Conservation (phyloP, 768 basidiomycete genomes). For the Leccinum variicolor region DNA sequence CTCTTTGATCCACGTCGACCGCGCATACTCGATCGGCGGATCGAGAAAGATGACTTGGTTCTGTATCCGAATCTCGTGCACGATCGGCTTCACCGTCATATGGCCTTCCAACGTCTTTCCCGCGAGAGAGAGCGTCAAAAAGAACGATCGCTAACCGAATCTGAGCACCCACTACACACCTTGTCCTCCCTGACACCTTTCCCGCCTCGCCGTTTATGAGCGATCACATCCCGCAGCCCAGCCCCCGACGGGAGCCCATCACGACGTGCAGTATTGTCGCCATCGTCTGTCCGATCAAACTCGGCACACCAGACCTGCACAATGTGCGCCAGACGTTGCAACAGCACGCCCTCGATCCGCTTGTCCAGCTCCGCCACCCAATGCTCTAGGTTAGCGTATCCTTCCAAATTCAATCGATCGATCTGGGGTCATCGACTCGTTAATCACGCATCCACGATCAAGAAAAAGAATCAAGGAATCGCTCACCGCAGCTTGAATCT, state of each 20-base stretch:
- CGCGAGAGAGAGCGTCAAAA: neutral
- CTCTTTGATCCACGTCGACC: conserved; percentile 85
- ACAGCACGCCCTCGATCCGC: conserved; percentile 77
- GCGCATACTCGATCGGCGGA: conserved; percentile 93
- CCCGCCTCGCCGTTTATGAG: conserved; percentile 30
- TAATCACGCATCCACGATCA: neutral
- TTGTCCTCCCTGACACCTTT: conserved; percentile 79
- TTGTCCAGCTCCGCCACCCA: conserved; percentile 86
- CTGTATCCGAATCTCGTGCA: conserved; percentile 96
- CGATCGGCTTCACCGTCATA: conserved; percentile 78
- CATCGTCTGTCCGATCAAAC: conserved; percentile 76
- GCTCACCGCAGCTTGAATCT: conserved; percentile 77
- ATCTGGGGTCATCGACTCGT: conserved; percentile 47
- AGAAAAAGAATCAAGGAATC: neutral
- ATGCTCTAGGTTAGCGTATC: conserved; percentile 89
- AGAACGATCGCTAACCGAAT: neutral
- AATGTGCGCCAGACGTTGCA: conserved; percentile 70
- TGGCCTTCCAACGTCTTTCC: conserved; percentile 67
- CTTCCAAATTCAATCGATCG: conserved; percentile 92
- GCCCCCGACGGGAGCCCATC: neutral
- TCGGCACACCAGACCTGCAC: conserved; percentile 87
- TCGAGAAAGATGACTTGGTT: conserved; percentile 99
- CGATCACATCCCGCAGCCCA: neutral
- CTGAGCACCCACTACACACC: conserved; percentile 38
- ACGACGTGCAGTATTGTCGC: conserved; percentile 59